phyloP scores from a whole-genome alignment of 2,329 filamentous ascomycete species.

The Fusarium acutatum region DNA sequence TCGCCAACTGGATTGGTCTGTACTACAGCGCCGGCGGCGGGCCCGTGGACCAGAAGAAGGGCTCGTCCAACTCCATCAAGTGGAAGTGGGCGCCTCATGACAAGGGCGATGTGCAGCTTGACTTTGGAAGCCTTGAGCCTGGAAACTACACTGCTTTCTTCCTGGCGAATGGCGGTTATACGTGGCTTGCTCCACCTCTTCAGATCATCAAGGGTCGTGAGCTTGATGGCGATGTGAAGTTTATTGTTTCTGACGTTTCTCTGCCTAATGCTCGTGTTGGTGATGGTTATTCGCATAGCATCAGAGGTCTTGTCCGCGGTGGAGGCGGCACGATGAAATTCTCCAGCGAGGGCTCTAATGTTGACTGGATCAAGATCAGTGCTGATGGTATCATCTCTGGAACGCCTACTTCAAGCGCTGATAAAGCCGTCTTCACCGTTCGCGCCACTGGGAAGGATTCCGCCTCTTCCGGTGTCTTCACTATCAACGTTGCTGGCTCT shows the following conservation, averaged over 20 bases:
- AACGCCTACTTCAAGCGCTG: constrained; percentile 38
- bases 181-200: constrained; percentile 47
- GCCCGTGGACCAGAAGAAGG: constrained; percentile 44
- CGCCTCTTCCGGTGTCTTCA: constrained; percentile 41
- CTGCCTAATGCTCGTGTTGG: constrained; percentile 49
- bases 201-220: constrained; percentile 39
- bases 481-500: constrained; percentile 44
- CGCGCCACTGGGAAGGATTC: constrained; percentile 41
- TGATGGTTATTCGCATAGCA: constrained; percentile 44
- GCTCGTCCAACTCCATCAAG: constrained; percentile 39
- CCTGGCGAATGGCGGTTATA: constrained; percentile 48
- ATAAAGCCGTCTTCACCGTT: constrained; percentile 39
- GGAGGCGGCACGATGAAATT: constrained; percentile 40
- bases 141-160: constrained; percentile 50
- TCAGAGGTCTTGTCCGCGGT: constrained; percentile 47
- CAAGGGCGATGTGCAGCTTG: constrained; percentile 42
- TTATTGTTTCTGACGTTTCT: constrained; percentile 43
- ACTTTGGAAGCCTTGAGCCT: constrained; percentile 33
- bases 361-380: constrained; percentile 47
- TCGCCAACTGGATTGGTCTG: constrained; percentile 51
- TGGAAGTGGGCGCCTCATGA: constrained; percentile 47
- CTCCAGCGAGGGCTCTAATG: constrained; percentile 34
- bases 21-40: constrained; percentile 47
- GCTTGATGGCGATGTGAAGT: constrained; percentile 34
- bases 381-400: constrained; percentile 48